A percentile compares a stretch with the other conserved stretches of the same genome.
Evolutionary conservation across 495 filamentous ascomycete species (phyloP).

Genomic region (Penicillium manginii): DNA sequence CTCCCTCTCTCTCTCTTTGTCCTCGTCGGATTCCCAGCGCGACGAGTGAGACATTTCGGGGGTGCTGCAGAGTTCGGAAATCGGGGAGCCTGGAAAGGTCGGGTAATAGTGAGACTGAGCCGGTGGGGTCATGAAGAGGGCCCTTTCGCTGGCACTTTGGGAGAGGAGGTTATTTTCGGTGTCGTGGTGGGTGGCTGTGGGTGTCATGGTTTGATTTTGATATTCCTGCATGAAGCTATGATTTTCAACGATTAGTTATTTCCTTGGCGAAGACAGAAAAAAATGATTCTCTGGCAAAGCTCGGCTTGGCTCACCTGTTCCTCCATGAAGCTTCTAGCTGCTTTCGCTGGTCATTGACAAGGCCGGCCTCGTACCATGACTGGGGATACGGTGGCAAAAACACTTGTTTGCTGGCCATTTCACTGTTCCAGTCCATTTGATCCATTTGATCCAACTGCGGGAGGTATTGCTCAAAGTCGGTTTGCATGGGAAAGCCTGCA

Average conservation of each 20-base stretch:
- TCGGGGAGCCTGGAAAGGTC: constrained; percentile 20
- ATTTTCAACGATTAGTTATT: background rate
- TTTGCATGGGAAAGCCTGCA: background rate
- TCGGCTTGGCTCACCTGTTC: background rate
- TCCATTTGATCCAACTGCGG: no score
- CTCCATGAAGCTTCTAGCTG: constrained; percentile 1
- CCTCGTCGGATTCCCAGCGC: constrained; percentile 30
- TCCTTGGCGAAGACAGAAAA: background rate
- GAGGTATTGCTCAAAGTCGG: background rate
- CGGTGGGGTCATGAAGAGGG: constrained; percentile 39
- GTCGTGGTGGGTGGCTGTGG: background rate
- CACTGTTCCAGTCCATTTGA: constrained; percentile 9
- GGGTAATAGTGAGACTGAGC: constrained; percentile 7
- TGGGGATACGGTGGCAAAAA: constrained; percentile 17
- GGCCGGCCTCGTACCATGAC: constrained; percentile 17
- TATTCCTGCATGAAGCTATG: background rate
- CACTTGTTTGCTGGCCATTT: constrained; percentile 1
- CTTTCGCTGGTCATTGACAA: constrained; percentile 12
- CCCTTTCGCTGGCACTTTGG: constrained; percentile 37
- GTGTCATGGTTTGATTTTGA: background rate
- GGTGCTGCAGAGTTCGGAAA: constrained; percentile 30
- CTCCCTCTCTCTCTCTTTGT: background rate
- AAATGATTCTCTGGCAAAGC: background rate
- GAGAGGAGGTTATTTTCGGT: constrained; percentile 23
- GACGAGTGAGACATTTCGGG: constrained; percentile 26